These are phyloP conservation scores for Xylaria longipes DNA, from an alignment of 495 filamentous ascomycete genomes.

Conservation along the genomic window DNA sequence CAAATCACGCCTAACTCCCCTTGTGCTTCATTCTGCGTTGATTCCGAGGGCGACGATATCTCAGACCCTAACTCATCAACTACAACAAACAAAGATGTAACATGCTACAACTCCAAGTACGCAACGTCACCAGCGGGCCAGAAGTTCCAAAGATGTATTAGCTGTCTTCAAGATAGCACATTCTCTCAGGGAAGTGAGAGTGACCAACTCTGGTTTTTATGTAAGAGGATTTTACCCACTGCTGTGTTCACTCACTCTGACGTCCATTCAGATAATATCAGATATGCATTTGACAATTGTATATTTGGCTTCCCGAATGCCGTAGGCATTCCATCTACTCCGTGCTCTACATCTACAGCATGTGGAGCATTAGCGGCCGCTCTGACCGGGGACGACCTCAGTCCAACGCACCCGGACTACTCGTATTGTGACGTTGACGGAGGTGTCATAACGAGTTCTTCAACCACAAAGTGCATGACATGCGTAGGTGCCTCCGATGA, in stretches of 20 bases:
- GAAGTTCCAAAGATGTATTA: slow-evolving; percentile 58
- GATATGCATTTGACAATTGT: slow-evolving; percentile 54
- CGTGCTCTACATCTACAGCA: slow-evolving; percentile 50
- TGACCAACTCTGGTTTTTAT: slow-evolving; percentile 60
- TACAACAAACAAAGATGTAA: slow-evolving; percentile 51
- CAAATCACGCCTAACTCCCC: slow-evolving; percentile 60
- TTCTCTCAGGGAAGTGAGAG: slow-evolving; percentile 50
- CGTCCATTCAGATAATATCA: slow-evolving; percentile 48
- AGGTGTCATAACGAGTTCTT: slow-evolving; percentile 35
- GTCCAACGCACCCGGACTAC: slow-evolving; percentile 42
- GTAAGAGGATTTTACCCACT: slow-evolving; percentile 40
- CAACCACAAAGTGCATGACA: slow-evolving; percentile 42
- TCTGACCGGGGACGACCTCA: slow-evolving; percentile 41
- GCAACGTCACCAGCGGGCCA: slow-evolving; percentile 40
- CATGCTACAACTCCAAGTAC: slow-evolving; percentile 52
- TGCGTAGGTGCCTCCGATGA: slow-evolving; percentile 48
- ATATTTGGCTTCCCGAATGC: slow-evolving; percentile 55
- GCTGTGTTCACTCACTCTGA: slow-evolving; percentile 28
- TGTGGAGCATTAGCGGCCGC: slow-evolving; percentile 45
- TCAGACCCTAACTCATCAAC: slow-evolving; percentile 54
- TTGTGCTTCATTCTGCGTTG: slow-evolving; percentile 55
- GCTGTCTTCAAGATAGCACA: slow-evolving; percentile 57
- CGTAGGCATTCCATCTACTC: slow-evolving; percentile 42
- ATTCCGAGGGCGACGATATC: slow-evolving; percentile 43
- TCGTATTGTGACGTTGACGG: slow-evolving; percentile 48